A percentile compares a stretch with the other conserved stretches of the same genome.
Conservation (phyloP, 2,329 filamentous ascomycete genomes). For the Monosporascus sp. region DNA sequence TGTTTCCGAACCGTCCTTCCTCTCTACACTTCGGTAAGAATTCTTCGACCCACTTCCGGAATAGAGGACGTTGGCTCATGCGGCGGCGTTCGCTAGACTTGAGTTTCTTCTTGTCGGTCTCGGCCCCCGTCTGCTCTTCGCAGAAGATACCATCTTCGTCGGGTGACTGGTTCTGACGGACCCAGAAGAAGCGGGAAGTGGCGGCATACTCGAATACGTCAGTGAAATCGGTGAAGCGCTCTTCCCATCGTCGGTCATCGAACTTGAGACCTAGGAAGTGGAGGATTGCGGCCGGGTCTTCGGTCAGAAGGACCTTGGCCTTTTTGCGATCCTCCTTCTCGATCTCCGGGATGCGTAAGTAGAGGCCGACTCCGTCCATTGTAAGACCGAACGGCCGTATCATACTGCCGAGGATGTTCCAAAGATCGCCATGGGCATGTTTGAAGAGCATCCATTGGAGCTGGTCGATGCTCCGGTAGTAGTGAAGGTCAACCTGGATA, state of each 20-base stretch:
- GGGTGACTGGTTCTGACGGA: conserved; percentile 24
- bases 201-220: conserved; percentile 60
- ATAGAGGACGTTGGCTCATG: conserved; percentile 50
- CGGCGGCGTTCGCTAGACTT: conserved; percentile 54
- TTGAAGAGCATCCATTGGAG: conserved; percentile 63
- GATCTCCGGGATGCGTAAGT: conserved; percentile 62
- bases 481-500: conserved; percentile 66
- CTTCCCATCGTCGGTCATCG: conserved; percentile 39
- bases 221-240: conserved; percentile 48
- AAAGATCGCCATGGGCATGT: conserved; percentile 66
- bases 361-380: conserved; percentile 57
- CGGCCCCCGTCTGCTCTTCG: conserved; percentile 17
- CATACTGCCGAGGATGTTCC: conserved; percentile 58
- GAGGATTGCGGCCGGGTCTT: conserved; percentile 50
- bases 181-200: conserved; percentile 53
- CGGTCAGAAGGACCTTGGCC: conserved; percentile 55
- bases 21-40: conserved; percentile 52
- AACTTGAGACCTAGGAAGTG: conserved; percentile 57
- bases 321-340: conserved; percentile 53
- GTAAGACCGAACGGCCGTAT: conserved; percentile 63
- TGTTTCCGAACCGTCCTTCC: conserved; percentile 28
- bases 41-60: conserved; percentile 55
- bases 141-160: conserved; percentile 18
- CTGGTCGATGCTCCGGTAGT: conserved; percentile 37
- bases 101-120: conserved; percentile 31